Percentiles rank a stretch among this genome's conserved stretches.
Evolutionary conservation across 1,284 basidiomycete genomes (phyloP).

Genomic region (Agaricales sp.): DNA sequence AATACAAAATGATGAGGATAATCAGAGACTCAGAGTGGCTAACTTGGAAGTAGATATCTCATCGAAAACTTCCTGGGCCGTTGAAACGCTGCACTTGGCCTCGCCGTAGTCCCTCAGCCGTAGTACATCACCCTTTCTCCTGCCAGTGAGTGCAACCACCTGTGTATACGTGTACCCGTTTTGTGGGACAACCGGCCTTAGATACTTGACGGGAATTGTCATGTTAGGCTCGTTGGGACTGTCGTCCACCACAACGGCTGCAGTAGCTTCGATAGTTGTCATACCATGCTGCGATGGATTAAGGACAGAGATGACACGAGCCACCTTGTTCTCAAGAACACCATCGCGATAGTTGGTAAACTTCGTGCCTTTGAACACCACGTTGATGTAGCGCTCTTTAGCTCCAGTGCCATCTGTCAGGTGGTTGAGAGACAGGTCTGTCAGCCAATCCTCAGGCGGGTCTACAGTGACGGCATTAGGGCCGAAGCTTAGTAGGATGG

Average conservation of each 20-base stretch:
- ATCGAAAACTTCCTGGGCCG: not conserved
- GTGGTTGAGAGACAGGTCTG: slow-evolving; percentile 26
- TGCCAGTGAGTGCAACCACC: not conserved
- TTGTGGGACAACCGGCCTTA: slow-evolving; percentile 27
- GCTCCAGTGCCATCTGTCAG: slow-evolving; percentile 12
- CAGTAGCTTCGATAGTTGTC: slow-evolving; percentile 27
- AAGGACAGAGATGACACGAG: slow-evolving; percentile 23
- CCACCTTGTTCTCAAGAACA: slow-evolving; percentile 39
- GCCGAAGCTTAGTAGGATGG: slow-evolving; percentile 33
- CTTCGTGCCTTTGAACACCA: slow-evolving; percentile 40
- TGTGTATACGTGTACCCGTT: slow-evolving; percentile 8
- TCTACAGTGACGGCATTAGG: slow-evolving; percentile 22
- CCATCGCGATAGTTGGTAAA: slow-evolving; percentile 40
- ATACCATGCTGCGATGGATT: slow-evolving; percentile 17
- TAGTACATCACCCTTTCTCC: not conserved
- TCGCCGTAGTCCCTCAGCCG: not conserved
- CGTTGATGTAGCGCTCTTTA: slow-evolving; percentile 30
- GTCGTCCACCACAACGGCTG: slow-evolving; percentile 25
- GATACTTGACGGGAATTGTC: slow-evolving; percentile 26
- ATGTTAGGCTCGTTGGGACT: slow-evolving; percentile 19
- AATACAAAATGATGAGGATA: too few relatives aligned
- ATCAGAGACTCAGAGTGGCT: too few relatives aligned
- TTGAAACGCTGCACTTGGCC: not conserved
- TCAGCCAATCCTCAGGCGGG: slow-evolving; percentile 34
- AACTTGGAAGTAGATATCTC: not conserved